Evolutionary conservation across 73 alveolate species (phyloP), one percentile per base, ranked within the genome.

Genomic region (Blepharisma japonicum): DNA sequence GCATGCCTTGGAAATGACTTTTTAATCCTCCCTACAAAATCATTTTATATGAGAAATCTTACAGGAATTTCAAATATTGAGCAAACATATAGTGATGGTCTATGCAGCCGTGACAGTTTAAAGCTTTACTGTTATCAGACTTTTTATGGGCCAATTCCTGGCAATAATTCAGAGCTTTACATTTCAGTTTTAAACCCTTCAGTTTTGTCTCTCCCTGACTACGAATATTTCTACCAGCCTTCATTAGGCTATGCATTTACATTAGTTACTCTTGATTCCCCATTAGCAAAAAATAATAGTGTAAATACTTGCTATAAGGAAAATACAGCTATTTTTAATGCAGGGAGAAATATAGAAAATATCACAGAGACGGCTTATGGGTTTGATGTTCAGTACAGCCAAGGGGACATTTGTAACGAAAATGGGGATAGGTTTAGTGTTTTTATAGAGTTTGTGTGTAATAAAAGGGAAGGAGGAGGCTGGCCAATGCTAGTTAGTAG

Each of bases 121-220:
- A n/a, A 61, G 46, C 39, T 61, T 0, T 61, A 20, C 47, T 61
- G 74, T 61, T 25, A 61, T 5, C 38, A 25, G 18, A 61, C 74
- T 61, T 61, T 61, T 25, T 61, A 20, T 61, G 74, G 74, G 48
- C 74, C 74, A 20, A 25, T 61, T 3, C 11, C 47, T 20, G 14
- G 47, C 0, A 61, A 61, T 18, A 1, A 18, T 1, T 8, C 18
- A 9, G 74, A 61, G 11, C 23, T 20, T 61, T 61, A 61, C 47
- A 18, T 61, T 14, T 61, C 74, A 25, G 47, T 61, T 25, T 61
- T 61, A 25, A 61, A 25, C 48, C 74, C 74, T 5, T 61, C 74
- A 18, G 74, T 61, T 25, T 25, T 61, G 39, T 8, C 47, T 14
- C 47, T 61, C 18, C 50, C 39, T 20, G 38, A 14, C 49, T 14